Evolutionary conservation across 257 asterid species (phyloP).

Genomic region (Nicotiana undulata): DNA sequence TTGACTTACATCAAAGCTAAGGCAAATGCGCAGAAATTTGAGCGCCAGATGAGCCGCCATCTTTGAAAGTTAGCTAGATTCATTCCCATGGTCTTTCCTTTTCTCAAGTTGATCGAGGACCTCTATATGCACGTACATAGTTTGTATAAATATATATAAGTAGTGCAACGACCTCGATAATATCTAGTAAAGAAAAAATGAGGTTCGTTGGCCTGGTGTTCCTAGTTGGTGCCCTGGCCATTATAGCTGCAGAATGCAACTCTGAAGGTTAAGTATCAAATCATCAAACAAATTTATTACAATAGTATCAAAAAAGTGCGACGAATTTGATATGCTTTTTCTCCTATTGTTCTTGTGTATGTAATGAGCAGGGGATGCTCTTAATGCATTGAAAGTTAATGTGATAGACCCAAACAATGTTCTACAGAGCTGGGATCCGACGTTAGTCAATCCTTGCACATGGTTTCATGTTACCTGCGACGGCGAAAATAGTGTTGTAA

Average conservation of each 20-base stretch:
- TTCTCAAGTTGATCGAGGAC: not conserved
- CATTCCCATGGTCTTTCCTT: not conserved
- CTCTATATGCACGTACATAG: not conserved
- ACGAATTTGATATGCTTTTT: not conserved
- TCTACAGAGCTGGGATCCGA: slow-evolving; percentile 56
- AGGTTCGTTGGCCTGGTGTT: slow-evolving; percentile 4
- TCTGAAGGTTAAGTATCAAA: not conserved
- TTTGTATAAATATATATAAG: not conserved
- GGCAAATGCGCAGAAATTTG: not conserved
- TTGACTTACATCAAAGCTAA: not conserved
- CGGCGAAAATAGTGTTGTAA: slow-evolving; percentile 16
- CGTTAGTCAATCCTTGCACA: slow-evolving; percentile 39
- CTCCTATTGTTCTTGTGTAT: not conserved
- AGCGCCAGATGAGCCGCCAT: not conserved
- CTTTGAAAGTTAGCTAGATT: not conserved
- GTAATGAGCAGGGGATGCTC: slow-evolving; percentile 31
- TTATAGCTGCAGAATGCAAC: slow-evolving; percentile 19
- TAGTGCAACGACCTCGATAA: not conserved
- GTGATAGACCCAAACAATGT: slow-evolving; percentile 40
- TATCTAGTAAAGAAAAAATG: not conserved
- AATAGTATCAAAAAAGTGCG: no score
- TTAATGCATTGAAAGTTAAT: slow-evolving; percentile 10
- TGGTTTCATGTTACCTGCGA: slow-evolving; percentile 49
- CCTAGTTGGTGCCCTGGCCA: slow-evolving; percentile 19
- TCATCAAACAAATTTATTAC: not conserved